Evolutionary conservation across 441 rosid genomes (phyloP).

Genomic region (Euphorbia schlechtendalii): DNA sequence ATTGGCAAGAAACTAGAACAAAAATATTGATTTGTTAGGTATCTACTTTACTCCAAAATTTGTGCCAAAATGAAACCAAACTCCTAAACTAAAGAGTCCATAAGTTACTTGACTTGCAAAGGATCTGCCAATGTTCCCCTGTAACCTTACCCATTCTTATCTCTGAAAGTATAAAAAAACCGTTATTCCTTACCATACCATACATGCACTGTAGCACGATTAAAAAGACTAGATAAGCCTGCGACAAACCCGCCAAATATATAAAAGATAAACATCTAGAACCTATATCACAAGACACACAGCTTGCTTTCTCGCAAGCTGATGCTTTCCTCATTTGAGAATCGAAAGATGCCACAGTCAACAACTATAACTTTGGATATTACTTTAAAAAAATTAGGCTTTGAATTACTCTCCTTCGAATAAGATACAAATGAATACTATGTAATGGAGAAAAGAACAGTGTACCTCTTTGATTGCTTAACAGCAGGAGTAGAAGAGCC

Average conservation of each 20-base stretch:
- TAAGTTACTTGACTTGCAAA: too few species aligned
- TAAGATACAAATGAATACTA: not conserved
- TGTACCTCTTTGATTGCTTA: constrained; percentile 60
- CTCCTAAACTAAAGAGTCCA: not conserved
- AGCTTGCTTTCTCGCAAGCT: not conserved
- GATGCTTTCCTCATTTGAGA: too few species aligned
- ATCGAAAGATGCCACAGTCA: not conserved
- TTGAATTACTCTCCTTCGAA: not conserved
- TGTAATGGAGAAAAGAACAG: not conserved
- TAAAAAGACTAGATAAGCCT: not conserved
- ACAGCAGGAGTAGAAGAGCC: constrained; percentile 7
- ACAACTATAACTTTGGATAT: not conserved
- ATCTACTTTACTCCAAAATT: not conserved
- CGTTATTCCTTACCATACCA: too few species aligned
- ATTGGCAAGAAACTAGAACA: not conserved
- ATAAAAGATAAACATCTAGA: not conserved
- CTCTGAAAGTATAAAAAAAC: not conserved
- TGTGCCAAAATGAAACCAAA: not conserved
- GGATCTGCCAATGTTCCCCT: not conserved
- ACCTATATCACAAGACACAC: not conserved
- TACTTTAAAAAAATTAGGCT: not conserved
- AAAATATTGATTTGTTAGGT: not conserved
- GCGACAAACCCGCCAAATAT: not conserved
- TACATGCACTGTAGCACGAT: too few species aligned
- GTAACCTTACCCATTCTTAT: not conserved